Conservation (phyloP, 139 green algal species). For the Asterochloris erici region DNA sequence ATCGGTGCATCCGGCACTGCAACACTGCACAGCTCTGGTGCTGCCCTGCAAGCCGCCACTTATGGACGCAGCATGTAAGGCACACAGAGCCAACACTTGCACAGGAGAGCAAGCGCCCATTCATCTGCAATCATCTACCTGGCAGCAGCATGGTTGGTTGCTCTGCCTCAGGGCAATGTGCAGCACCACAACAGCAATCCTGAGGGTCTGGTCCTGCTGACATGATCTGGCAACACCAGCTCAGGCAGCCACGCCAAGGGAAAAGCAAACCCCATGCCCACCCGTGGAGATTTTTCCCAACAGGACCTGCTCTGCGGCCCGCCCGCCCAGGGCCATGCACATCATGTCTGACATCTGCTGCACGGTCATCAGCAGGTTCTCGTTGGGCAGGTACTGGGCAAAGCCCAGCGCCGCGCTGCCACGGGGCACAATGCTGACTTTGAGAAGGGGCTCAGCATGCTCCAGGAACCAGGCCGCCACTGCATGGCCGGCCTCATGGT, state of each 20-base stretch:
- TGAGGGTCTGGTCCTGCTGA: background rate
- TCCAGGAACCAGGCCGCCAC: slow-evolving; percentile 98
- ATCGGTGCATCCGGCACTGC: too few species aligned
- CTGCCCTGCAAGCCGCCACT: too few species aligned
- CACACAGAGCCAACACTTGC: too few species aligned
- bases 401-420: slow-evolving; percentile 95
- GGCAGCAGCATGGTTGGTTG: background rate
- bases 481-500: slow-evolving; percentile 94
- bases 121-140: background rate
- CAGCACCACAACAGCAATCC: background rate
- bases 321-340: slow-evolving; percentile 93
- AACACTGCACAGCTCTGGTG: too few species aligned
- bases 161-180: background rate
- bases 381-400: slow-evolving; percentile 98
- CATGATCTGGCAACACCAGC: background rate
- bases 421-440: slow-evolving; percentile 86
- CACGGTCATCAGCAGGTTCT: slow-evolving; percentile 95
- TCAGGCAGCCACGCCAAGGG: background rate
- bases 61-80: too few species aligned
- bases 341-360: slow-evolving; percentile 93
- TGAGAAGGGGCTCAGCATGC: slow-evolving; percentile 96
- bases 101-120: too few species aligned
- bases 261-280: background rate
- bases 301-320: slow-evolving; percentile 94
- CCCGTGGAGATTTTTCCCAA: slow-evolving; percentile 95